phyloP scores from a whole-genome alignment of 1,139 yeast genomes.

The Kodamaea suecica region DNA sequence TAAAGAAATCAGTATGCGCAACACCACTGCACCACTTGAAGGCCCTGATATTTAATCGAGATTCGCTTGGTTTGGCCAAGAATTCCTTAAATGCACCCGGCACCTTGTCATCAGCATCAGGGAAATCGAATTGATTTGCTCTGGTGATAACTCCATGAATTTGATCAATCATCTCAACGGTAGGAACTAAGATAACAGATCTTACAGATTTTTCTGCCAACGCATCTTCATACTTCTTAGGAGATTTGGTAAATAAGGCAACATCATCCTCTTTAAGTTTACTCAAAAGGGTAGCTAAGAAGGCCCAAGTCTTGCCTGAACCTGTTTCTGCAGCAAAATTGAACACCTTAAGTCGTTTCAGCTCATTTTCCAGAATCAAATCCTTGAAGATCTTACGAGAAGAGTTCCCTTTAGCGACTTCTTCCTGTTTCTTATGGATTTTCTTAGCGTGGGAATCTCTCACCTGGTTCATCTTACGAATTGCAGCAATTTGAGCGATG shows the following conservation, averaged over 20 bases:
- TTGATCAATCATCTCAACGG: slow-evolving; percentile 84
- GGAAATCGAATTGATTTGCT: slow-evolving; percentile 30
- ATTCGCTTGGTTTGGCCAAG: slow-evolving; percentile 25
- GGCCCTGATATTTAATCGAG: slow-evolving; percentile 40
- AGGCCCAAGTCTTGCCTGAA: slow-evolving; percentile 93
- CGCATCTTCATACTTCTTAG: slow-evolving; percentile 29
- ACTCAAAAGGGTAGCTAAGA: slow-evolving; percentile 71
- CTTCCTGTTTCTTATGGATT: slow-evolving; percentile 20
- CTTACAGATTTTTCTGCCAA: slow-evolving; percentile 47
- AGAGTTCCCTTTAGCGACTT: slow-evolving; percentile 5
- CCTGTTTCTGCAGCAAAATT: slow-evolving; percentile 96
- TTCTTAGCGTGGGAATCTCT: slow-evolving; percentile 20
- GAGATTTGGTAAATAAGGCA: slow-evolving; percentile 24
- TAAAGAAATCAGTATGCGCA: slow-evolving; percentile 48
- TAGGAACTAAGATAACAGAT: slow-evolving; percentile 77
- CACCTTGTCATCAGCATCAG: slow-evolving; percentile 18
- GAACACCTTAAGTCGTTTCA: slow-evolving; percentile 53
- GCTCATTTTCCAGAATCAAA: slow-evolving; percentile 30
- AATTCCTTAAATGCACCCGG: slow-evolving; percentile 23
- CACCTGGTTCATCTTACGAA: slow-evolving; percentile 40
- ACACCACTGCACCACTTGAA: slow-evolving; percentile 59
- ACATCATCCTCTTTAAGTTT: slow-evolving; percentile 58
- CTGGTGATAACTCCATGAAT: slow-evolving; percentile 53
- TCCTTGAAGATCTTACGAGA: slow-evolving; percentile 13
- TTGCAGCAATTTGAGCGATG: slow-evolving; percentile 46